phyloP scores from a whole-genome alignment of 495 filamentous ascomycete species.

The Halenospora varia region DNA sequence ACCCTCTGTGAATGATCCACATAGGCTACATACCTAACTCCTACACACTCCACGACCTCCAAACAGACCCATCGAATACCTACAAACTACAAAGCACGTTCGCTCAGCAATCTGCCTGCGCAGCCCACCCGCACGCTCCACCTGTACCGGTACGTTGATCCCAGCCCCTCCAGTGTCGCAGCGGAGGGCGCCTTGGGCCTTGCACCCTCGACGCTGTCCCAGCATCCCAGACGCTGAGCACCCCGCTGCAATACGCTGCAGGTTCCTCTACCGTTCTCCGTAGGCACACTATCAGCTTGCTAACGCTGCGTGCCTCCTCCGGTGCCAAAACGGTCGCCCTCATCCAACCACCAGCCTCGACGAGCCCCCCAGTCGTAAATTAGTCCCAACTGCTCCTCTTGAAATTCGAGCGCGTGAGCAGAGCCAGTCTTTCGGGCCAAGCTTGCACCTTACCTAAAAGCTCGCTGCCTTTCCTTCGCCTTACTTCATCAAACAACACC shows the following conservation, averaged over 20 bases:
- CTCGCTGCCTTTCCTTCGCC: constrained; percentile 2
- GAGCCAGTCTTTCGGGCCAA: constrained; percentile 27
- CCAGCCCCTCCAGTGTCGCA: too few species aligned
- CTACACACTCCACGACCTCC: too few species aligned
- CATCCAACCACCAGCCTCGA: constrained; percentile 16
- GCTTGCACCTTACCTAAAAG: constrained; percentile 19
- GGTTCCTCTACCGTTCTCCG: neutral
- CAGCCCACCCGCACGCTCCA: too few species aligned
- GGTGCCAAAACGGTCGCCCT: constrained; percentile 11
- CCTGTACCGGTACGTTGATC: too few species aligned
- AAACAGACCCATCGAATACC: too few species aligned
- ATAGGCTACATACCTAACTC: too few species aligned
- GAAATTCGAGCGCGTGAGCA: constrained; percentile 26
- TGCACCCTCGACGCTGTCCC: too few species aligned
- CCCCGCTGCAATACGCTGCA: neutral
- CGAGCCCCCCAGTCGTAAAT: constrained; percentile 9
- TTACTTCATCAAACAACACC: constrained; percentile 20
- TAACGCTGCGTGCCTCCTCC: neutral
- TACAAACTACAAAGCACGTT: too few species aligned
- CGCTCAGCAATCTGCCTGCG: too few species aligned
- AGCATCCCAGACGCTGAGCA: too few species aligned
- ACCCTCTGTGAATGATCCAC: too few species aligned
- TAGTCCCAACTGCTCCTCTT: constrained; percentile 25
- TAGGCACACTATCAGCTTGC: neutral
- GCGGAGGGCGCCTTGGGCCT: too few species aligned